Evolutionary conservation across 129 eudicot genomes (phyloP).

Genomic region (Pseudognaphalium luteoalbum): DNA sequence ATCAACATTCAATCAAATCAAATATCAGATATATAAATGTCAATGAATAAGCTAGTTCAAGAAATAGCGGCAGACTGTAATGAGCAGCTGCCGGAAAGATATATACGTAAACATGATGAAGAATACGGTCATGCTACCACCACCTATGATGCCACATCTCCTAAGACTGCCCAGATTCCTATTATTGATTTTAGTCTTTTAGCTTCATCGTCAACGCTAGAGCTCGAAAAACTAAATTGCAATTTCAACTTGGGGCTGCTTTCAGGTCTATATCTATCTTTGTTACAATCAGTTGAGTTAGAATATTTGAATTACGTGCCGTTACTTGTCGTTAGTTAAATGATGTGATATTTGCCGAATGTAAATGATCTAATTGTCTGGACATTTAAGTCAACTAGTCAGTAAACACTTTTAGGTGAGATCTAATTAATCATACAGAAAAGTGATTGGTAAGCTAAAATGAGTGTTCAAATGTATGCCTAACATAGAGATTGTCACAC

Average conservation of each 20-base stretch:
- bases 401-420: not conserved
- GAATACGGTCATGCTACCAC: not conserved
- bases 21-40: not conserved
- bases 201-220: not conserved
- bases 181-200: not conserved
- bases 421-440: no score
- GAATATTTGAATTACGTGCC: not conserved
- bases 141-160: not conserved
- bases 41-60: conserved; percentile 31
- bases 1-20: not conserved
- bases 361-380: conserved; percentile 2
- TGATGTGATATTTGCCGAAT: not conserved
- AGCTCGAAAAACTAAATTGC: not conserved
- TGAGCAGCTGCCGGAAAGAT: conserved; percentile 25
- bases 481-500: no score
- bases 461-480: no score
- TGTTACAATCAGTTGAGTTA: no score
- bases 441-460: no score
- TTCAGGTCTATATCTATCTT: not conserved
- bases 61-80: conserved; percentile 24
- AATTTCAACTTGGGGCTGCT: not conserved
- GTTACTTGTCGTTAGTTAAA: no score
- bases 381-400: not conserved
- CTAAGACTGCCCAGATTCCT: not conserved
- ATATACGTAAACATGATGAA: conserved; percentile 19